Conservation (phyloP, 306 rosid genomes). For the Casuarina cunninghamiana region DNA sequence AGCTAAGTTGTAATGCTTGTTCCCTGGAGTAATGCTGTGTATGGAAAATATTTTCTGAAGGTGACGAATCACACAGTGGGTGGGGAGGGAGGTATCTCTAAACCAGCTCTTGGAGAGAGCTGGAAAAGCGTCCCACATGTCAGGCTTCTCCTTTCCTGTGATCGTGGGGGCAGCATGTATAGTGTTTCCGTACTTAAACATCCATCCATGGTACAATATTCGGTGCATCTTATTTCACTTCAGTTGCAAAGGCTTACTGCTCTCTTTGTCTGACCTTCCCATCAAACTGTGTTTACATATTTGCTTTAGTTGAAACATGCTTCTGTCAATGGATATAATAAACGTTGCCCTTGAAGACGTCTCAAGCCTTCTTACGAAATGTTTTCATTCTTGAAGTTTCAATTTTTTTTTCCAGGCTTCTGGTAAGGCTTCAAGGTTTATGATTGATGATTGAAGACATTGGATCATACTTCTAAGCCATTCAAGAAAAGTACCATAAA, state of each 20-base stretch:
- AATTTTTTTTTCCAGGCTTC: too few relatives aligned
- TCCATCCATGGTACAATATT: constrained; percentile 60
- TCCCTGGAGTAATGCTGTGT: constrained; percentile 19
- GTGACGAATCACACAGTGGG: constrained; percentile 91
- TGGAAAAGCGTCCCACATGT: constrained; percentile 90
- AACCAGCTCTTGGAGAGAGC: constrained; percentile 94
- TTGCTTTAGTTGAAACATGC: not conserved
- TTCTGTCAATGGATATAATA: not conserved
- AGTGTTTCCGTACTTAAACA: constrained; percentile 61
- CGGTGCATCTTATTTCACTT: constrained; percentile 18
- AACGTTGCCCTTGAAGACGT: not conserved
- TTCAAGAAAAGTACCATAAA: too few relatives aligned
- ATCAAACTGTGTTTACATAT: not conserved
- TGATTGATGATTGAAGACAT: too few relatives aligned
- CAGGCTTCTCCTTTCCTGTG: constrained; percentile 64
- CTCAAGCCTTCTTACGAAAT: not conserved
- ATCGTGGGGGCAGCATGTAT: constrained; percentile 44
- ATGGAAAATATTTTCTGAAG: constrained; percentile 45
- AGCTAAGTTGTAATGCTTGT: constrained; percentile 5
- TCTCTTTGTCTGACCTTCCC: not conserved
- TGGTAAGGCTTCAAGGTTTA: too few relatives aligned
- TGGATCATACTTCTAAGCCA: too few relatives aligned
- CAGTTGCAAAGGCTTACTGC: not conserved
- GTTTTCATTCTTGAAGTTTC: too few relatives aligned
- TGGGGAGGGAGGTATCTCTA: constrained; percentile 72